Conservation (phyloP, 805 yeast genomes). For the Torulaspora microellipsoides region DNA sequence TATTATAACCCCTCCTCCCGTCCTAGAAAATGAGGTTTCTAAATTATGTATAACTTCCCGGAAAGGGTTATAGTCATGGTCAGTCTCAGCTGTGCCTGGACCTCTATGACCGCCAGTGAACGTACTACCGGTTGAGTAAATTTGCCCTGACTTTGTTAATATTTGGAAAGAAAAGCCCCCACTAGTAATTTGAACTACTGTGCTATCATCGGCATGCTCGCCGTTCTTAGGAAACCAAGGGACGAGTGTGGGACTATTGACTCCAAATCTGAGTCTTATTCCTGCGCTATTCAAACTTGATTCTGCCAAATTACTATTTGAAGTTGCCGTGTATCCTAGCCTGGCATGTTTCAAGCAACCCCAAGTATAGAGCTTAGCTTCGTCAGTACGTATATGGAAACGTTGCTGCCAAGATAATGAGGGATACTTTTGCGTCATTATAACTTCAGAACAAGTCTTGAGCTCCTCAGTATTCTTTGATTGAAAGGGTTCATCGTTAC, state of each 20-base stretch:
- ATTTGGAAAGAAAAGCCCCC: conserved; percentile 65
- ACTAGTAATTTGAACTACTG: conserved; percentile 40
- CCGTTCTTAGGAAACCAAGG: conserved; percentile 25
- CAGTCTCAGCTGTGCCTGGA: conserved; percentile 38
- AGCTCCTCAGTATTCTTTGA: conserved; percentile 16
- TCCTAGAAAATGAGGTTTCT: conserved; percentile 23
- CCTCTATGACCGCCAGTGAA: conserved; percentile 40
- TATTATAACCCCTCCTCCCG: conserved; percentile 14
- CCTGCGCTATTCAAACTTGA: conserved; percentile 21
- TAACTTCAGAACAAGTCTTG: conserved; percentile 26
- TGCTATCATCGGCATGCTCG: conserved; percentile 13
- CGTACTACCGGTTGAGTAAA: conserved; percentile 50
- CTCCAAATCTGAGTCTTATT: conserved; percentile 26
- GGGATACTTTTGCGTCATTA: conserved; percentile 19
- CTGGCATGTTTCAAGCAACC: conserved; percentile 33
- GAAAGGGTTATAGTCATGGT: conserved; percentile 35
- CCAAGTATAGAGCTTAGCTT: conserved; percentile 31
- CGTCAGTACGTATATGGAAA: conserved; percentile 20
- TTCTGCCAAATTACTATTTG: conserved; percentile 19
- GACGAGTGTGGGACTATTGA: conserved; percentile 28
- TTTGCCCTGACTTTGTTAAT: conserved; percentile 49
- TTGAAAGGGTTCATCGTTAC: conserved; percentile 31
- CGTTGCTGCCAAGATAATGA: conserved; percentile 26
- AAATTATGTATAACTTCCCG: conserved; percentile 23
- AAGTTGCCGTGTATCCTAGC: conserved; percentile 28